Conservation (phyloP, 2,329 filamentous ascomycete species). For the Ceratocystis destructans region DNA sequence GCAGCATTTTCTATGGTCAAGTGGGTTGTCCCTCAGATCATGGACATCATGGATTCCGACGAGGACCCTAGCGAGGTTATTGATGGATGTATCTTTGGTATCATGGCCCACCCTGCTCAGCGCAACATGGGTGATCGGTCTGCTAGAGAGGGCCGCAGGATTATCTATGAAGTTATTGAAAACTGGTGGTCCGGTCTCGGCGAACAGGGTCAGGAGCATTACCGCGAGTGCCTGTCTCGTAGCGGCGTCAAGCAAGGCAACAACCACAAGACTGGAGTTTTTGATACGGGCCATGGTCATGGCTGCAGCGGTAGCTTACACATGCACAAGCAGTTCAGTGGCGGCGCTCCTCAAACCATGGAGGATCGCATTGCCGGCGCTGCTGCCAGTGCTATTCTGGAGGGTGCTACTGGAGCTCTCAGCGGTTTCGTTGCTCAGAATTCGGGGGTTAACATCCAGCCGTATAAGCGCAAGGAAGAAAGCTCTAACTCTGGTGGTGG, state of each 20-base stretch:
- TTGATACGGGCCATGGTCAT: constrained; percentile 74
- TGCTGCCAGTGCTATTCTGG: constrained; percentile 43
- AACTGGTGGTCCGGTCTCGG: constrained; percentile 67
- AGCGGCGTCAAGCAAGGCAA: constrained; percentile 61
- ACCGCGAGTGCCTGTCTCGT: constrained; percentile 62
- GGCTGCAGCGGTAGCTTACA: constrained; percentile 66
- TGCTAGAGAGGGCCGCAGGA: constrained; percentile 52
- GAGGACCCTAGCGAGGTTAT: constrained; percentile 60
- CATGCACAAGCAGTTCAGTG: constrained; percentile 52
- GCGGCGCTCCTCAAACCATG: constrained; percentile 32
- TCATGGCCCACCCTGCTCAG: constrained; percentile 80
- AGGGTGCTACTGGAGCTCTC: constrained; percentile 42
- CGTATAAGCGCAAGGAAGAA: constrained; percentile 30
- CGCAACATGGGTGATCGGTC: constrained; percentile 56
- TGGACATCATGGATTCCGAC: constrained; percentile 68
- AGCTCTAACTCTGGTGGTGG: constrained; percentile 50
- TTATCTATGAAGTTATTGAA: constrained; percentile 69
- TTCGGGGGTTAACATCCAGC: constrained; percentile 32
- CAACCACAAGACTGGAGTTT: constrained; percentile 76
- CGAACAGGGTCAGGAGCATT: constrained; percentile 47
- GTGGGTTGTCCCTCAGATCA: constrained; percentile 82
- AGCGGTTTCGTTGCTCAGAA: constrained; percentile 35
- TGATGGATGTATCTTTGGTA: constrained; percentile 63
- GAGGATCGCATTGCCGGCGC: constrained; percentile 44
- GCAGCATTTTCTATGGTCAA: constrained; percentile 64